phyloP scores from a whole-genome alignment of 129 eudicot genomes.

The Lonicera japonica region DNA sequence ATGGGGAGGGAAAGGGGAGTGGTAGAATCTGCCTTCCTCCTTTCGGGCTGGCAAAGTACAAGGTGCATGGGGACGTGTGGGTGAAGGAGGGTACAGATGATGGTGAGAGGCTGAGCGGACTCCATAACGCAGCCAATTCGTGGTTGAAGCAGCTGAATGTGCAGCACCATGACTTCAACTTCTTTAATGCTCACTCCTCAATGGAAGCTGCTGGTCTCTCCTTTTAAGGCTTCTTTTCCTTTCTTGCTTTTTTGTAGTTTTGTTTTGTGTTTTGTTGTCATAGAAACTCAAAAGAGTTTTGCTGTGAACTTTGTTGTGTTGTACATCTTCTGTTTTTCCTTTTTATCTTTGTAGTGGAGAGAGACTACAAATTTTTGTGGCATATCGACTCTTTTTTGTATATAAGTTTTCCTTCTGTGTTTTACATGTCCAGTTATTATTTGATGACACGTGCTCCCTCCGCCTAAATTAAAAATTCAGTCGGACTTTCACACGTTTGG shows the following conservation, averaged over 20 bases:
- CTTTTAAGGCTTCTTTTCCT: neutral
- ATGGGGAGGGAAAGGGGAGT: constrained; percentile 5
- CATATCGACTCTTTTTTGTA: neutral
- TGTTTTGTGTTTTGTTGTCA: neutral
- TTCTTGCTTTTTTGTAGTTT: no score
- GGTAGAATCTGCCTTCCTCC: constrained; percentile 28
- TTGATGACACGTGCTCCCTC: no score
- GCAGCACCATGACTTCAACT: constrained; percentile 43
- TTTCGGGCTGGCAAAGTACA: constrained; percentile 46
- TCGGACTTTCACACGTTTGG: no score
- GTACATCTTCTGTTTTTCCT: neutral
- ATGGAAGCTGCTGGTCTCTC: neutral
- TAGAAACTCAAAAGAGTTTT: neutral
- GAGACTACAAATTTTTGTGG: neutral
- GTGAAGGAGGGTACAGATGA: constrained; percentile 16
- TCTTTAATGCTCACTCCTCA: constrained; percentile 23
- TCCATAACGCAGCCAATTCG: constrained; percentile 35
- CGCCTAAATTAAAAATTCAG: no score
- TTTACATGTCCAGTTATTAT: no score
- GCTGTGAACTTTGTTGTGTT: neutral
- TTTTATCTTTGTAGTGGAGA: neutral
- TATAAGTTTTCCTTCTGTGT: no score
- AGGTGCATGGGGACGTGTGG: constrained; percentile 47
- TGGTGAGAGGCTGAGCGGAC: constrained; percentile 25
- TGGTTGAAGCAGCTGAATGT: constrained; percentile 46